Conservation (phyloP, 306 rosid genomes). For the Fagus sylvatica region DNA sequence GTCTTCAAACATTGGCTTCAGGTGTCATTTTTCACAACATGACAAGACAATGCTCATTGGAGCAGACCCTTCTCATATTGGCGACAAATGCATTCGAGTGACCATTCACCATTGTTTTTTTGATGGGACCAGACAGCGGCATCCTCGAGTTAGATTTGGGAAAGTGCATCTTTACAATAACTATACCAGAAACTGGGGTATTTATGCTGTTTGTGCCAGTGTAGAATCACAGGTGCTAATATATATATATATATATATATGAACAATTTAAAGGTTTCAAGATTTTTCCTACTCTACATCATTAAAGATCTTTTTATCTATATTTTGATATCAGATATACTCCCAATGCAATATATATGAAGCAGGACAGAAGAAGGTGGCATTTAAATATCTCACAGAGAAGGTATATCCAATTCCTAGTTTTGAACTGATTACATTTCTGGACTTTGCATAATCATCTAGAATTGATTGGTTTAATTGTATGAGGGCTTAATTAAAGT, state of each 20-base stretch:
- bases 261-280: slow-evolving; percentile 8
- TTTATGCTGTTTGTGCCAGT: slow-evolving; percentile 97
- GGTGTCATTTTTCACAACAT: slow-evolving; percentile 86
- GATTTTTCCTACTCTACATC: slow-evolving; percentile 11
- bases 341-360: slow-evolving; percentile 92
- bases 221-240: slow-evolving; percentile 82
- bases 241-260: not conserved
- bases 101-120: slow-evolving; percentile 97
- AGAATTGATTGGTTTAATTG: not conserved
- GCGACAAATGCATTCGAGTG: slow-evolving; percentile 80
- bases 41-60: slow-evolving; percentile 94
- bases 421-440: not conserved
- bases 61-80: slow-evolving; percentile 71
- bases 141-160: slow-evolving; percentile 87
- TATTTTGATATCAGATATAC: slow-evolving; percentile 57
- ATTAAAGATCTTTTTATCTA: slow-evolving; percentile 8
- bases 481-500: not conserved
- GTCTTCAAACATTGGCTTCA: slow-evolving; percentile 30
- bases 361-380: slow-evolving; percentile 92
- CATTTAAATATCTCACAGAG: slow-evolving; percentile 77
- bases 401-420: slow-evolving; percentile 53
- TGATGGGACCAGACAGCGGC: slow-evolving; percentile 88
- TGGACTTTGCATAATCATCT: not conserved
- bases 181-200: slow-evolving; percentile 94
- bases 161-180: slow-evolving; percentile 90